Evolutionary conservation across 106 monocot species (phyloP), one percentile per base, ranked within the genome.

Genomic region (Narthecium ossifragum): DNA sequence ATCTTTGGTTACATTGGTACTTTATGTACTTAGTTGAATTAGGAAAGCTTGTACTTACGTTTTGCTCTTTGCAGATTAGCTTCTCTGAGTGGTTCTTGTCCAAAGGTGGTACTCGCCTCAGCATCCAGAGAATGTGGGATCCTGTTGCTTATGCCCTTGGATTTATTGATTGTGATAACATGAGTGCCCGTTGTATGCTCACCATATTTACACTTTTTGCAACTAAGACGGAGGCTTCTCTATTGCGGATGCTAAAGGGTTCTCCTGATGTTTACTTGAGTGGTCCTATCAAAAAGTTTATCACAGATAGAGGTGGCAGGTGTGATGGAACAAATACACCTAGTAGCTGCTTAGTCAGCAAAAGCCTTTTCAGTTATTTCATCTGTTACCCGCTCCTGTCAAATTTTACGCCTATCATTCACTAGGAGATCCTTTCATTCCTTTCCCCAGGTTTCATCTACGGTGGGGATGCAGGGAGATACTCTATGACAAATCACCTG

Each of bases 101-200:
- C 33, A 96, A 90, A 90, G 94, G 94, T 60, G 94, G 94, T 25
- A 96, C 90, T 28, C 94, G 94, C n/a, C 63, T 23, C 45, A 94
- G 94, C 67, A 94, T 94, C 53, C 66, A 72, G 25, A 80, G 86
- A 56, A 86, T 96, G 94, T 96, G 94, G 94, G 94, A 96, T 73
- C 94, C 94, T 31, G 94, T 96, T 75, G 94, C 94, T 40, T 90
- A 84, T 78, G 94, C 94, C 34, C 86, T 96, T 59, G 94, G 94
- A 38, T 96, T 96, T 66, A 90, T 96, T 45, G 84, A 96, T 60
- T 90, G 94, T 73, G 90, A 96, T 67, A 96, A 90, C 61, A 96
- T 96, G 20, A 90, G 94, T 69, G 94, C 94, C 13, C 82, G 94
- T 1, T 96, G 94, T 56, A 96, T 96, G 94, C 86, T 96, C 55